Evolutionary conservation across 805 yeast species (phyloP), one percentile per base, ranked within the genome.

Genomic region (Monosporozyma aerobia): DNA sequence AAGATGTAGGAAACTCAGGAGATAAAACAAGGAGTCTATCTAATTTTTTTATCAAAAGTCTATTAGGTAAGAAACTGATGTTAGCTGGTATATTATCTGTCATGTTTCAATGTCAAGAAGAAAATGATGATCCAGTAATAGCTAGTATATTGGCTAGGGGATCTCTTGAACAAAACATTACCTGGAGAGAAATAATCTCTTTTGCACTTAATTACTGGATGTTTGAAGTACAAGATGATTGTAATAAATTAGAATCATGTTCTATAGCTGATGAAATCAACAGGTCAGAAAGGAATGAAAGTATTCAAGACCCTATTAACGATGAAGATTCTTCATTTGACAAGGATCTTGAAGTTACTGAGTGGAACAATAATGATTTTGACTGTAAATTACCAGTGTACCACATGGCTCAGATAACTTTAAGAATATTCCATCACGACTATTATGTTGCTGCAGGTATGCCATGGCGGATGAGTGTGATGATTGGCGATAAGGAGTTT

Each of bases 361-460:
- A 49, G 73, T 82, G 59, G 59, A 54, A 50, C 30, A 29, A 23
- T 16, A 52, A 54, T 30, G 51, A 52, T 25, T 25, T 22, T 27
- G 50, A 52, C 48, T 83, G 87, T 65, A 80, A 80, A 55, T 76
- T 80, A 54, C 83, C 88, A 0, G 78, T 82, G 51, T 85, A 81
- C 65, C 90, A 87, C 62, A 73, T 85, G 70, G 81, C 87, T 0
- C 90, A 85, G 62, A 79, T 86, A 14, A 78, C 82, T 46, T 77
- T 87, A 63, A 79, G 87, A 50, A 77, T 85, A 30, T 82, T 86
- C 52, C 88, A 86, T 56, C 83, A 85, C 65, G 95, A 88, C 65
- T 80, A 86, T 53, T 85, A 85, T 51, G 82, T 86, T 5, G 83
- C 74, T 65, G 83, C 90, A 2, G 96, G 96, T 0, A 86, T 89